Evolutionary conservation across 208 protist genomes (phyloP).

Genomic region (Entamoeba histolytica): DNA sequence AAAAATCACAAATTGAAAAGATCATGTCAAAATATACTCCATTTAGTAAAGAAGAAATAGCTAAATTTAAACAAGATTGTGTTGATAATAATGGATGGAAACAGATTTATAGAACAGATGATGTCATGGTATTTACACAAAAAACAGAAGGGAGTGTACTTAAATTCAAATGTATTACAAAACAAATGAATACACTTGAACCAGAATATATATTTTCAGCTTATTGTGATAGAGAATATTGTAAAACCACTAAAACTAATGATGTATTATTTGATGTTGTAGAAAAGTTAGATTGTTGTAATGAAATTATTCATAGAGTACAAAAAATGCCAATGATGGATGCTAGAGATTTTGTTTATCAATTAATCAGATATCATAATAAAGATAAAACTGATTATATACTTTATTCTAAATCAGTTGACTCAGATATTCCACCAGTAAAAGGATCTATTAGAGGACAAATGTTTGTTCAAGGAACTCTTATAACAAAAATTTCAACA

Average conservation of each 20-base stretch:
- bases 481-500: neutral
- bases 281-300: neutral
- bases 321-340: neutral
- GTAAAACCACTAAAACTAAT: neutral
- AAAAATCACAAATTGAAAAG: no score
- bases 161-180: neutral
- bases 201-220: neutral
- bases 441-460: neutral
- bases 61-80: neutral
- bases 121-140: neutral
- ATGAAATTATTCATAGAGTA: neutral
- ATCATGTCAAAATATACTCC: neutral
- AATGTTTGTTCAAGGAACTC: neutral
- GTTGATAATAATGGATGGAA: neutral
- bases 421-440: neutral
- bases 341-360: neutral
- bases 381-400: neutral
- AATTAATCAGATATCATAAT: neutral
- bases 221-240: neutral
- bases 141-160: neutral
- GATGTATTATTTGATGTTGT: neutral
- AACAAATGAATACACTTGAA: neutral
- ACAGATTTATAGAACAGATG: neutral
- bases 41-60: neutral
- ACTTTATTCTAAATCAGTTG: neutral